A percentile compares a stretch with the other conserved stretches of the same genome.
These are phyloP conservation scores for Aulographum hederae DNA, from an alignment of 2,329 filamentous ascomycete species.

Conservation along the genomic window DNA sequence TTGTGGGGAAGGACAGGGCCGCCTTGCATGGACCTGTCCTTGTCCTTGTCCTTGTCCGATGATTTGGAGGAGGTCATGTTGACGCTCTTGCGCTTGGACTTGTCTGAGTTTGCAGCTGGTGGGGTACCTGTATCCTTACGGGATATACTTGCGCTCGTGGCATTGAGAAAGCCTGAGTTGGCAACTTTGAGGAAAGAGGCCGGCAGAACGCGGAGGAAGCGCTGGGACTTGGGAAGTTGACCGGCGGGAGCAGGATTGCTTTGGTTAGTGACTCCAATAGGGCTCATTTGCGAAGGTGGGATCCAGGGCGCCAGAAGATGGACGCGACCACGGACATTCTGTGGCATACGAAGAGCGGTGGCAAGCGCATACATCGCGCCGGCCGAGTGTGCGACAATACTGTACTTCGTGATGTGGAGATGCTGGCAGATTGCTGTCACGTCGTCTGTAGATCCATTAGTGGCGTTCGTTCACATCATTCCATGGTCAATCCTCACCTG, in stretches of 20 bases:
- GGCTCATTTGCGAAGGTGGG: conserved; percentile 46
- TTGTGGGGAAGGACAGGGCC: conserved; percentile 17
- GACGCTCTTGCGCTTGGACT: conserved; percentile 4
- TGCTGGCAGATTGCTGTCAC: conserved; percentile 86
- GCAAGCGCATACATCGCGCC: conserved; percentile 96
- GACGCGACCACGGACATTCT: conserved; percentile 84
- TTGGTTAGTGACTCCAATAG: conserved; percentile 15
- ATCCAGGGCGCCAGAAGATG: conserved; percentile 95
- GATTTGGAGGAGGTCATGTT: background rate
- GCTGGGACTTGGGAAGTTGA: conserved; percentile 78
- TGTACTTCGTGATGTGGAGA: conserved; percentile 88
- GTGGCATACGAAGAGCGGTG: conserved; percentile 85
- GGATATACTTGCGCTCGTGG: conserved; percentile 71
- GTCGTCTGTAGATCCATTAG: conserved; percentile 35
- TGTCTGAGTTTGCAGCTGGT: conserved; percentile 2
- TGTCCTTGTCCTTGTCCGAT: conserved; percentile 2
- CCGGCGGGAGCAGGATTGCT: conserved; percentile 63
- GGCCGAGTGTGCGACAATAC: conserved; percentile 85
- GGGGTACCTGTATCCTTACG: conserved; percentile 24
- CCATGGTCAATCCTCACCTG: conserved; percentile 40
- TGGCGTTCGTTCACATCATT: conserved; percentile 1
- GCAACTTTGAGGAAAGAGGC: conserved; percentile 84
- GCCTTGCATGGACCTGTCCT: conserved; percentile 12
- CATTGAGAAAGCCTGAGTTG: conserved; percentile 88
- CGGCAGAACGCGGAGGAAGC: conserved; percentile 75